These are phyloP conservation scores for Ogataea corticis DNA, from an alignment of 805 yeast species.

Conservation along the genomic window DNA sequence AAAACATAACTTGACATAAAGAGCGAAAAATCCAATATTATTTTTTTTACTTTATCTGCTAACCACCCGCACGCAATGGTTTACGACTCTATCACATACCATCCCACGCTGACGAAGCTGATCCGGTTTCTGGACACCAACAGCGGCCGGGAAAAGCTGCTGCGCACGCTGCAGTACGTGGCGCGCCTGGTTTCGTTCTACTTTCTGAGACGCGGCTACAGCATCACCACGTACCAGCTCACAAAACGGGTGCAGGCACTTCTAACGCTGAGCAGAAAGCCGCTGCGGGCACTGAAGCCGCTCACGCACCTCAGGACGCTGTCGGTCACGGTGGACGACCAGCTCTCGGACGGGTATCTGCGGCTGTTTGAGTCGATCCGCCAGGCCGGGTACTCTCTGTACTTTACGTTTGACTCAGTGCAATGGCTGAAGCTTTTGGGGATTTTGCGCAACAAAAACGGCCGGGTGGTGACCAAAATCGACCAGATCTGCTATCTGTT, in stretches of 20 bases:
- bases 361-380: constrained; percentile 54
- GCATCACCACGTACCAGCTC: constrained; percentile 45
- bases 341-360: constrained; percentile 59
- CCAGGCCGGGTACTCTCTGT: constrained; percentile 62
- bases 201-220: constrained; percentile 53
- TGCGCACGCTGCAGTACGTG: constrained; percentile 79
- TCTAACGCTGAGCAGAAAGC: constrained; percentile 74
- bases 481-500: constrained; percentile 63
- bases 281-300: constrained; percentile 82
- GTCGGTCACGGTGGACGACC: constrained; percentile 64
- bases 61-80: constrained; percentile 46
- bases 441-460: constrained; percentile 40
- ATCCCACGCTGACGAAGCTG: constrained; percentile 66
- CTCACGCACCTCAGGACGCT: constrained; percentile 71
- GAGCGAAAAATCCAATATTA: background rate
- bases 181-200: constrained; percentile 71
- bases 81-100: constrained; percentile 66
- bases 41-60: background rate
- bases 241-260: constrained; percentile 60
- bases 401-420: constrained; percentile 62
- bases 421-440: constrained; percentile 63
- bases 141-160: constrained; percentile 77
- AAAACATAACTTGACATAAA: constrained; percentile 1
- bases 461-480: constrained; percentile 39
- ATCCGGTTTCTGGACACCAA: constrained; percentile 61